Percentiles rank a stretch among this genome's conserved stretches.
Conservation (phyloP, 306 rosid genomes). For the Vachellia pachyceras region DNA sequence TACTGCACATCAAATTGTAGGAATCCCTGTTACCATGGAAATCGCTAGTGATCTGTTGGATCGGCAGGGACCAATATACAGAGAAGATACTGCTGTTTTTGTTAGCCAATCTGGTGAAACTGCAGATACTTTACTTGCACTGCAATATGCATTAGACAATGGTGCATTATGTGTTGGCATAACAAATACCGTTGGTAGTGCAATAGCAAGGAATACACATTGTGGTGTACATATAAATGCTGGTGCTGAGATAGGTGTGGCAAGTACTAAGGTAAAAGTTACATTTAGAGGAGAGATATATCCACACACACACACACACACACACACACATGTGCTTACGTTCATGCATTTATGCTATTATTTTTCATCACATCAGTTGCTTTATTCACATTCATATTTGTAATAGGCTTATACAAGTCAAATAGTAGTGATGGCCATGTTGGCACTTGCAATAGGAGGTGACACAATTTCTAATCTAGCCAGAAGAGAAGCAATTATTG, state of each 20-base stretch:
- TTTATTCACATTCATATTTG: constrained; percentile 30
- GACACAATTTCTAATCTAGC: constrained; percentile 84
- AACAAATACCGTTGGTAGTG: constrained; percentile 95
- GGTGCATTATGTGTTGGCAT: constrained; percentile 98
- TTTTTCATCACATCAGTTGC: constrained; percentile 29
- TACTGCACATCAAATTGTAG: constrained; percentile 53
- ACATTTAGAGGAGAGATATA: background rate
- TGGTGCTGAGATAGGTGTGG: constrained; percentile 98
- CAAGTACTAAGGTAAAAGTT: constrained; percentile 91
- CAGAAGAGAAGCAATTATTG: constrained; percentile 87
- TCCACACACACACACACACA: background rate
- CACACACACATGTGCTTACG: background rate
- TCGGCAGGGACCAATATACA: constrained; percentile 90
- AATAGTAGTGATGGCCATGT: constrained; percentile 98
- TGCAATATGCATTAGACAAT: constrained; percentile 92
- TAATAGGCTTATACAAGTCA: constrained; percentile 96
- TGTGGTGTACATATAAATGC: constrained; percentile 99
- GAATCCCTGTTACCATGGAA: constrained; percentile 98
- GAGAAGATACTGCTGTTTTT: constrained; percentile 97
- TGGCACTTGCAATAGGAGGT: constrained; percentile 92
- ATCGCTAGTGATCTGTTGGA: constrained; percentile 97
- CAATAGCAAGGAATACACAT: constrained; percentile 91
- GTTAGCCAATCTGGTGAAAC: constrained; percentile 99
- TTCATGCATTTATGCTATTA: background rate
- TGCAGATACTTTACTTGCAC: constrained; percentile 88